phyloP scores from a whole-genome alignment of 163 green algal species.

The Smithsoniella earleae region DNA sequence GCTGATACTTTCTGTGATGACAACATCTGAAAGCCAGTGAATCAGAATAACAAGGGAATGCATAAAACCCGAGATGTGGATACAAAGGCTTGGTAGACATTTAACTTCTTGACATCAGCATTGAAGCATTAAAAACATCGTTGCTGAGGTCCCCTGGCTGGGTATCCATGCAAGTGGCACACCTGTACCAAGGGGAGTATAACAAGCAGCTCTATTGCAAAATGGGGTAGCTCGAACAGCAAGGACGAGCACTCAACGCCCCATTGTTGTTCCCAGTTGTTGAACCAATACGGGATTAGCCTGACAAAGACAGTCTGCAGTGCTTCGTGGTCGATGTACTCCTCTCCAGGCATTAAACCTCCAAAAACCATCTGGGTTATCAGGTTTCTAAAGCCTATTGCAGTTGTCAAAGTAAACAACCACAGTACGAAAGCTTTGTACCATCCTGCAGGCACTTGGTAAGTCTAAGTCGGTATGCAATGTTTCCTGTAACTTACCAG shows the following conservation, averaged over 20 bases:
- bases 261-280: slow-evolving; percentile 76
- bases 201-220: slow-evolving; percentile 76
- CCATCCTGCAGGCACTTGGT: slow-evolving; percentile 37
- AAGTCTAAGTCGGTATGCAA: background rate
- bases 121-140: no score
- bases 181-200: slow-evolving; percentile 72
- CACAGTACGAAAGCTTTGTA: slow-evolving; percentile 60
- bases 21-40: no score
- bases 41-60: no score
- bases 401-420: slow-evolving; percentile 60
- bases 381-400: slow-evolving; percentile 55
- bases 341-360: slow-evolving; percentile 56
- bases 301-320: slow-evolving; percentile 32
- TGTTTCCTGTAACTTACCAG: background rate
- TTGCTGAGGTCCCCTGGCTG: no score
- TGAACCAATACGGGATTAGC: slow-evolving; percentile 82
- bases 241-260: slow-evolving; percentile 70
- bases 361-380: slow-evolving; percentile 48
- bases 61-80: no score
- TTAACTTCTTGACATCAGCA: no score
- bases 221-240: slow-evolving; percentile 83
- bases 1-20: no score
- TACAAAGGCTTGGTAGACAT: no score
- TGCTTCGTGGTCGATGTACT: slow-evolving; percentile 3
- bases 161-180: no score